These are phyloP conservation scores for Strobilomyces echinocephalus DNA, from an alignment of 768 basidiomycete species.

Conservation along the genomic window DNA sequence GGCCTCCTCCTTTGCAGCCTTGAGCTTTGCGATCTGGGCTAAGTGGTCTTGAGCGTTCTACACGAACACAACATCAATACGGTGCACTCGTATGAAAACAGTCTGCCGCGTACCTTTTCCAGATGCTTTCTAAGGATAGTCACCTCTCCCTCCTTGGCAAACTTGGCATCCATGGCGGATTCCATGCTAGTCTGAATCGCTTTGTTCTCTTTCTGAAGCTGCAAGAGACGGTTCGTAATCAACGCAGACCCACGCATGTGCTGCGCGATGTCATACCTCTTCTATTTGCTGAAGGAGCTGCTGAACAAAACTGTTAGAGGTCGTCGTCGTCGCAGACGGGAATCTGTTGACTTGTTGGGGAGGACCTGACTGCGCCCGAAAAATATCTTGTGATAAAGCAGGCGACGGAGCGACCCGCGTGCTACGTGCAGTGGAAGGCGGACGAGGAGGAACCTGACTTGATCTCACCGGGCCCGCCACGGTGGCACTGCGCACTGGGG, in stretches of 20 bases:
- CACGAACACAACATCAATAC: background rate
- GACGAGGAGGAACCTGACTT: conserved; percentile 8
- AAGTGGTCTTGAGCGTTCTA: conserved; percentile 59
- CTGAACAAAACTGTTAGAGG: conserved; percentile 7
- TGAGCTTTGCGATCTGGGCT: conserved; percentile 51
- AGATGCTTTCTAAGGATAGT: conserved; percentile 59
- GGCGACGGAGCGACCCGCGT: conserved; percentile 9
- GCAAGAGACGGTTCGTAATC: conserved; percentile 7
- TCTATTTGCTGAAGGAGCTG: conserved; percentile 37
- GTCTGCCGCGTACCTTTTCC: conserved; percentile 47
- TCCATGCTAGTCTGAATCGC: conserved; percentile 42
- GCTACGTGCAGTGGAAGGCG: conserved; percentile 14
- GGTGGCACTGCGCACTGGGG: conserved; percentile 10
- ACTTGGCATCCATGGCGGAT: conserved; percentile 46
- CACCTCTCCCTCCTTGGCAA: conserved; percentile 68
- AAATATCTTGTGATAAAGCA: conserved; percentile 18
- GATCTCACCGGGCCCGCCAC: conserved; percentile 7
- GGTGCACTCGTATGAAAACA: background rate
- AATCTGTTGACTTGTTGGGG: conserved; percentile 4
- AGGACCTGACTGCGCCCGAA: conserved; percentile 13
- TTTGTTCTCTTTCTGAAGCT: conserved; percentile 52
- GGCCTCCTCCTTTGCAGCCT: conserved; percentile 55
- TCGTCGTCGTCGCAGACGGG: background rate
- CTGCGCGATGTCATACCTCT: conserved; percentile 37
- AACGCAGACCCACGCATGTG: conserved; percentile 7